Evolutionary conservation across 352 stramenopile species (phyloP).

Genomic region (Phytophthora citricola): DNA sequence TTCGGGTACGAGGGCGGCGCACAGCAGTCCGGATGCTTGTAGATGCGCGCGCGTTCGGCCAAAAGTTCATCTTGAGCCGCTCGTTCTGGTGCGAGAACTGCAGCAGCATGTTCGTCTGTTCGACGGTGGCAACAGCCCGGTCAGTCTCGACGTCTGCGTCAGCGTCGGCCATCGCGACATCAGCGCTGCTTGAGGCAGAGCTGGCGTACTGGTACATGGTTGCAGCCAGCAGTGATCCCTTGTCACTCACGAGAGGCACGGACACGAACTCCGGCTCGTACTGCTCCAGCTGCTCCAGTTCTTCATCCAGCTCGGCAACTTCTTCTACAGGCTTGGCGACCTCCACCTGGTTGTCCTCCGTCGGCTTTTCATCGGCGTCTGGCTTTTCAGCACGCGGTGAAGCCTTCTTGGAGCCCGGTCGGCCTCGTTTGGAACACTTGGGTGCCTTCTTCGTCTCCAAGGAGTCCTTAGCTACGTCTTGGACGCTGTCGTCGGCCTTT

Average conservation of each 20-base stretch:
- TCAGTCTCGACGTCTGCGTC: slow-evolving; percentile 23
- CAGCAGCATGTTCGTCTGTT: slow-evolving; percentile 50
- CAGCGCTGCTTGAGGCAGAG: neutral
- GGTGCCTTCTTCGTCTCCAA: neutral
- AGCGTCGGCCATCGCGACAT: slow-evolving; percentile 1
- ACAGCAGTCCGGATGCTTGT: slow-evolving; percentile 56
- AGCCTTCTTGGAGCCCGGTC: slow-evolving; percentile 20
- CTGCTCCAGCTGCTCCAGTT: slow-evolving; percentile 48
- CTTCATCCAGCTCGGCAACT: slow-evolving; percentile 36
- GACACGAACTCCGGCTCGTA: slow-evolving; percentile 50
- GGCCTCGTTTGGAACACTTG: slow-evolving; percentile 21
- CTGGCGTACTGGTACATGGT: slow-evolving; percentile 52
- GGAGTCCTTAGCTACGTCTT: slow-evolving; percentile 12
- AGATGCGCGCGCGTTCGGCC: slow-evolving; percentile 53
- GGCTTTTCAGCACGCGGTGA: slow-evolving; percentile 4
- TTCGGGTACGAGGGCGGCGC: slow-evolving; percentile 30
- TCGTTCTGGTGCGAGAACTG: slow-evolving; percentile 61
- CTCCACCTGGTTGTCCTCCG: slow-evolving; percentile 18
- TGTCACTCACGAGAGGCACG: slow-evolving; percentile 47
- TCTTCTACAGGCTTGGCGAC: slow-evolving; percentile 10
- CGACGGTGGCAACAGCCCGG: slow-evolving; percentile 18
- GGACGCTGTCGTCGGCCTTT: slow-evolving; percentile 6
- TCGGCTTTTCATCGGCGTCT: neutral
- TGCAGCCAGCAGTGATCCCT: slow-evolving; percentile 46
- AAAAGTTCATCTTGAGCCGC: slow-evolving; percentile 59